Base-by-base conservation (phyloP, 179 eudicot species). In the Sideroxylon spinosum region DNA sequence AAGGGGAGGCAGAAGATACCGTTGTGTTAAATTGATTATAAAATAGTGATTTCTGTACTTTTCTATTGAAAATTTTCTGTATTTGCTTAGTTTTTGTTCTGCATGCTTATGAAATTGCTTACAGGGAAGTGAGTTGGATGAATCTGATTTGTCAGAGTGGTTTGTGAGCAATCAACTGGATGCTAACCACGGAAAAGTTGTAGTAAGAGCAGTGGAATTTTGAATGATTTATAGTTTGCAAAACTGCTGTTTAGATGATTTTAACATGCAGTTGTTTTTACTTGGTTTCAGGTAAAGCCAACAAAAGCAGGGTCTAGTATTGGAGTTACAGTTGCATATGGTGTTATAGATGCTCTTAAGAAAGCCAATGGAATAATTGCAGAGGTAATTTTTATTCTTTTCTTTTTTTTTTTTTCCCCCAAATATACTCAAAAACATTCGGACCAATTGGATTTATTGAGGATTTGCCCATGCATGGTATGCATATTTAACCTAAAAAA, bases 271-370 rank as follows among this genome's bases (percentile, higher is more conserved):
- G 17, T 50, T 55, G 12, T 71, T 48, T 53, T 73, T 4, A 50
- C 10, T 19, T n/a, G 59, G 63, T 79, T 80, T 74, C 82, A 93
- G 98, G 98, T 94, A 20, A 94, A 94, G 84, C 98, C 98, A 78
- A 86, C 95, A 28, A 87, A 87, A 87, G 98, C 97, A 80, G 98
- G 97, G 81, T 94, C 98, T 82, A 94, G 98, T 84, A 92, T 94
- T 49, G 98, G 98, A 77, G 98, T 94, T 64, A 81, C 85, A 52
- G 98, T 94, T 82, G 98, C 95, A 23, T 94, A 94, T 82, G 98
- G 98, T 68, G 92, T 85, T 82, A 64, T 82, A 76, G 95, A 94
- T 87, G 75, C 93, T 75, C 85, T 91, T n/a, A 71, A 32, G 64
- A 94, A 89, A 79, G 95, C 95, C 74, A 83, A 86, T 53, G 87